phyloP scores from a whole-genome alignment of 257 asterid genomes.

The Asclepias syriaca region DNA sequence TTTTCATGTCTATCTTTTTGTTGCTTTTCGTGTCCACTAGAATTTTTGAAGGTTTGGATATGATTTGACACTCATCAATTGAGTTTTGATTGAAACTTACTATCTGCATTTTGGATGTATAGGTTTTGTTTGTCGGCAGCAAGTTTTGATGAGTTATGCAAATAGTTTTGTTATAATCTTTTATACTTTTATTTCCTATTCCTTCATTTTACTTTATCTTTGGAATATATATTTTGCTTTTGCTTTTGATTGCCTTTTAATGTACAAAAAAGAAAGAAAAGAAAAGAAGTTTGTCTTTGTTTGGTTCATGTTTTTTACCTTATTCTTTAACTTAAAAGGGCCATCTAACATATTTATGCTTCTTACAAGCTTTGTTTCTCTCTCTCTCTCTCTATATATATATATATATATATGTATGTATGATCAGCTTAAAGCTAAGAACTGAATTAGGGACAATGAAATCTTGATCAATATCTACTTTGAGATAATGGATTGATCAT shows the following conservation, averaged over 20 bases:
- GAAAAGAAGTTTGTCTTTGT: neutral
- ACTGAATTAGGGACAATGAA: conserved; percentile 6
- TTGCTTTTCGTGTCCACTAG: conserved; percentile 20
- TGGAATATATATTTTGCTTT: too few species aligned
- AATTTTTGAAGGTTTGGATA: conserved; percentile 13
- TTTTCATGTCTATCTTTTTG: conserved; percentile 7
- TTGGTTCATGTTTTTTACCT: conserved; percentile 8
- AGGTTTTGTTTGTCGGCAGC: conserved; percentile 8
- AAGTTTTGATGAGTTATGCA: neutral
- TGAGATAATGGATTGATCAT: neutral
- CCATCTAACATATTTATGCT: neutral
- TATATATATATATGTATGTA: too few species aligned
- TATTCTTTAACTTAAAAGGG: conserved; percentile 14
- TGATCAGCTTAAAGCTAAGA: neutral
- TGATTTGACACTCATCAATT: conserved; percentile 23
- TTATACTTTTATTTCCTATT: too few species aligned
- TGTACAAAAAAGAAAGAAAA: neutral
- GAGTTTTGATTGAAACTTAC: neutral
- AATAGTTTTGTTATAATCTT: too few species aligned
- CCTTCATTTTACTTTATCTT: too few species aligned
- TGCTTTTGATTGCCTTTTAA: too few species aligned
- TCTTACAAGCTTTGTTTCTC: neutral
- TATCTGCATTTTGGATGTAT: neutral
- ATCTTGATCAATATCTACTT: conserved; percentile 1
- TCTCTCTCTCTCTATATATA: too few species aligned